These are phyloP conservation scores for Stemphylium vesicarium DNA, from an alignment of 2,329 filamentous ascomycete species.

Conservation along the genomic window DNA sequence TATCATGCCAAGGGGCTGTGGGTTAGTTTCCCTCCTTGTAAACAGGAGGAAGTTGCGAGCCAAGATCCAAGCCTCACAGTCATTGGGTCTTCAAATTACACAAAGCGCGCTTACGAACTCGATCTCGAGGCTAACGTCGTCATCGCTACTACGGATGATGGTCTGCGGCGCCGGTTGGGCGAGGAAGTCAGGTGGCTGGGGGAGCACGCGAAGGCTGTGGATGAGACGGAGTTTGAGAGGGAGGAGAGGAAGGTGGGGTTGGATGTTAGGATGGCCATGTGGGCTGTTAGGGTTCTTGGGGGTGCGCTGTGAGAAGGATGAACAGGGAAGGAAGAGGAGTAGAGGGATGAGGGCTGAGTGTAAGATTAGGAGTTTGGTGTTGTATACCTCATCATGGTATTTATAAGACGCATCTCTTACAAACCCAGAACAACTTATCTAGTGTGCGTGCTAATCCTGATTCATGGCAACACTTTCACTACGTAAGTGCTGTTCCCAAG, in stretches of 20 bases:
- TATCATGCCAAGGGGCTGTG: conserved; percentile 98
- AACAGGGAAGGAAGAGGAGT: too few relatives aligned
- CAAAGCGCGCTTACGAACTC: conserved; percentile 87
- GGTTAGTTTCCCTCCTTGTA: conserved; percentile 69
- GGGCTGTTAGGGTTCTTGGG: conserved; percentile 85
- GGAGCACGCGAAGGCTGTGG: conserved; percentile 72
- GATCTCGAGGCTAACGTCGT: conserved; percentile 90
- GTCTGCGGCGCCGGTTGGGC: conserved; percentile 73
- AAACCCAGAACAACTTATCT: too few relatives aligned
- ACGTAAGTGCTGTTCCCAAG: too few relatives aligned
- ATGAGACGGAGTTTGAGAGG: conserved; percentile 77
- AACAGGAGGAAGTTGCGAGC: neutral
- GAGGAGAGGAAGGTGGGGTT: conserved; percentile 84
- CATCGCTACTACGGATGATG: conserved; percentile 79
- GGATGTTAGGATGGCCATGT: conserved; percentile 88
- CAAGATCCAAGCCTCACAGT: conserved; percentile 76
- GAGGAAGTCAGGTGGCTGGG: conserved; percentile 83
- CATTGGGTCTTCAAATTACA: conserved; percentile 94
- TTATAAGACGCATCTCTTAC: too few relatives aligned
- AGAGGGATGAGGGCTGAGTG: too few relatives aligned
- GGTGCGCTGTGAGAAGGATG: conserved; percentile 72
- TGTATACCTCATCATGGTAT: too few relatives aligned
- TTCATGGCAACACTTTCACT: too few relatives aligned
- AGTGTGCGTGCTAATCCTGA: too few relatives aligned
- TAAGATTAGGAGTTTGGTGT: too few relatives aligned